These are phyloP conservation scores for Lachnellula arida DNA, from an alignment of 2,329 filamentous ascomycete genomes.

Conservation along the genomic window DNA sequence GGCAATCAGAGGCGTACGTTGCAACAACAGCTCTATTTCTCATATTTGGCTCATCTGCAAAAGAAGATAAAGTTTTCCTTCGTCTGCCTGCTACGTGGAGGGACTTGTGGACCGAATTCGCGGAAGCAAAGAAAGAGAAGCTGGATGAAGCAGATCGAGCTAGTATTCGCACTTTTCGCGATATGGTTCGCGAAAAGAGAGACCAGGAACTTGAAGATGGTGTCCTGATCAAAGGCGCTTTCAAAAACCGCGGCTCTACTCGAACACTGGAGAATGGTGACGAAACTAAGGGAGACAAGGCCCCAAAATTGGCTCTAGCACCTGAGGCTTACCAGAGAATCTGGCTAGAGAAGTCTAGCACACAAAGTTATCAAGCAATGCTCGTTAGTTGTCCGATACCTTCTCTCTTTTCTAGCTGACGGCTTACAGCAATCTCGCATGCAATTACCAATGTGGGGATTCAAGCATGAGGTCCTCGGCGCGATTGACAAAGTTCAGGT, in stretches of 20 bases:
- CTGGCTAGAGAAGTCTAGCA: slow-evolving; percentile 54
- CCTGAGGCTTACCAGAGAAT: slow-evolving; percentile 47
- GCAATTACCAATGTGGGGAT: slow-evolving; percentile 86
- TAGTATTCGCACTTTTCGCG: slow-evolving; percentile 62
- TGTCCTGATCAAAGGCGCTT: slow-evolving; percentile 72
- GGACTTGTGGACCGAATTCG: slow-evolving; percentile 79
- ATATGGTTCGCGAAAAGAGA: slow-evolving; percentile 62
- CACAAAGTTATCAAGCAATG: slow-evolving; percentile 72
- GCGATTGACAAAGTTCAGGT: slow-evolving; percentile 77
- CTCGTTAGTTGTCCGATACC: slow-evolving; percentile 42
- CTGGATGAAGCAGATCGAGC: slow-evolving; percentile 66
- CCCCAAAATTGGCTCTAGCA: slow-evolving; percentile 20
- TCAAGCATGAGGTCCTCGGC: slow-evolving; percentile 70
- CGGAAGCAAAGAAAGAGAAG: slow-evolving; percentile 63
- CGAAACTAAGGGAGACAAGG: slow-evolving; percentile 36
- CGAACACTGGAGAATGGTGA: slow-evolving; percentile 47
- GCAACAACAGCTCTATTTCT: slow-evolving; percentile 79
- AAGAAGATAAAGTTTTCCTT: slow-evolving; percentile 81
- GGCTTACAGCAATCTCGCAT: slow-evolving; percentile 51
- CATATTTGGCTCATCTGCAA: slow-evolving; percentile 69
- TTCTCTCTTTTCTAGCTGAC: slow-evolving; percentile 26
- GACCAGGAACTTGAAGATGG: slow-evolving; percentile 69
- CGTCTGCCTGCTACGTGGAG: slow-evolving; percentile 76
- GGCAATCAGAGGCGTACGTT: slow-evolving; percentile 83
- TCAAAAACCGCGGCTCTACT: slow-evolving; percentile 54